These are phyloP conservation scores for Elaeagnus macrophylla DNA, from an alignment of 306 rosid genomes.

Conservation along the genomic window DNA sequence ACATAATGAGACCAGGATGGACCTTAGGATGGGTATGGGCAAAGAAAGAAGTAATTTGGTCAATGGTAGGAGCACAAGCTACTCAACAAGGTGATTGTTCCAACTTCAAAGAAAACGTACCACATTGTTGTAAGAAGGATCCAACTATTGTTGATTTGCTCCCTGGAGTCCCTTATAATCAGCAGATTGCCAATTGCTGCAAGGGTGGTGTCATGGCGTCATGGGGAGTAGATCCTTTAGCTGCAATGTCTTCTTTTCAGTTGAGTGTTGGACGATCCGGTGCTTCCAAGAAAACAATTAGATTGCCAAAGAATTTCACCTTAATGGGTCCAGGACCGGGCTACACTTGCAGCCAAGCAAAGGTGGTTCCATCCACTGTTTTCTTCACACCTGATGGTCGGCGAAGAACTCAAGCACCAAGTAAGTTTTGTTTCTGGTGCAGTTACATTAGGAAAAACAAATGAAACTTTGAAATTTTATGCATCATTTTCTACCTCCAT, in stretches of 20 bases:
- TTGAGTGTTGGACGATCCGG: slow-evolving; percentile 62
- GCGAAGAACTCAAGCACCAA: slow-evolving; percentile 52
- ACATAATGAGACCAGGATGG: slow-evolving; percentile 57
- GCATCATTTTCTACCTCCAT: too few species aligned
- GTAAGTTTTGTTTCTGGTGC: slow-evolving; percentile 26
- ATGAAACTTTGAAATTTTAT: background rate
- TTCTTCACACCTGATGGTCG: slow-evolving; percentile 45
- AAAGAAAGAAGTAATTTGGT: slow-evolving; percentile 65
- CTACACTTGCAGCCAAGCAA: slow-evolving; percentile 66
- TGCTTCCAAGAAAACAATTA: slow-evolving; percentile 64
- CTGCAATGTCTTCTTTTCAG: slow-evolving; percentile 59
- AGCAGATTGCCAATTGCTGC: slow-evolving; percentile 55
- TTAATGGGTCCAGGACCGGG: slow-evolving; percentile 73
- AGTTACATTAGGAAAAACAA: background rate
- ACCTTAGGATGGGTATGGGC: slow-evolving; percentile 78
- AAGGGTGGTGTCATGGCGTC: slow-evolving; percentile 60
- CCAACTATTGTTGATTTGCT: slow-evolving; percentile 63
- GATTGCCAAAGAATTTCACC: slow-evolving; percentile 51
- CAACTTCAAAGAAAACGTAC: slow-evolving; percentile 55
- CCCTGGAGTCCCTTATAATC: slow-evolving; percentile 54
- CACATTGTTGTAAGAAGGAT: slow-evolving; percentile 60
- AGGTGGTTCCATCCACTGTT: slow-evolving; percentile 46
- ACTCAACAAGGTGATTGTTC: slow-evolving; percentile 81
- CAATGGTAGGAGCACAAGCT: slow-evolving; percentile 76
- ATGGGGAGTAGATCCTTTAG: slow-evolving; percentile 42